Evolutionary conservation across 768 basidiomycete species (phyloP), one percentile per base, ranked within the genome.

Genomic region (Crucibulum laeve): DNA sequence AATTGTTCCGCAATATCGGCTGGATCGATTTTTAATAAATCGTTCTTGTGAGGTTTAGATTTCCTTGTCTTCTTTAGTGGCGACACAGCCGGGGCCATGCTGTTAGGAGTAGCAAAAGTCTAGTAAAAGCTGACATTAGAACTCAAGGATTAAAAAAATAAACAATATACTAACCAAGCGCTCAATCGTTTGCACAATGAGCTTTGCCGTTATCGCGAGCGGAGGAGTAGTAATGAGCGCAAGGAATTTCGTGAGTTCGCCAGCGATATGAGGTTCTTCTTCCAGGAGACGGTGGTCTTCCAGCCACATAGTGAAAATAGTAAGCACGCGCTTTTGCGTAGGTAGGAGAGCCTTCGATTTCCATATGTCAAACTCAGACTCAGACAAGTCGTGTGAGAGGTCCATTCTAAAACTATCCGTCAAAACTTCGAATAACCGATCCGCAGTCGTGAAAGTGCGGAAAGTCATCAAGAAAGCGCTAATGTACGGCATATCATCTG

Each of bases 381-480:
- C 69, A 3, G 62, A 68, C 17, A 88, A 55, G 6, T 64, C 65
- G 25, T 77, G 74, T 7, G 79, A 75, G 28, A 60, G 64, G 28
- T 71, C 67, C 57, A 80, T 73, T 43, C 74, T 63, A 63, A 82
- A 92, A 13, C 78, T 73, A 28, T 79, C 73, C 14, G 82, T 64
- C 23, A 94, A 76, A 39, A 80, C 64, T 23, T 87, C 81, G 50
- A 91, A 82, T 2, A 94, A 62, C 32, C 73, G 66, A 32, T 80
- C 74, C 2, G 87, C 76, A 4, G 78, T 79, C 19, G 80, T 82
- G 57, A 94, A 91, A 0, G 88, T 86, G 42, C 82, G 74, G 65
- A 88, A 91, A 13, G 91, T 93, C 62, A 79, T 82, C 35, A 94
- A 70, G 67, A 95, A 94, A n/a, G 78, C 72, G 24, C 73, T 68